phyloP scores from a whole-genome alignment of 2,329 filamentous ascomycete species.

The Talaromyces sp. region DNA sequence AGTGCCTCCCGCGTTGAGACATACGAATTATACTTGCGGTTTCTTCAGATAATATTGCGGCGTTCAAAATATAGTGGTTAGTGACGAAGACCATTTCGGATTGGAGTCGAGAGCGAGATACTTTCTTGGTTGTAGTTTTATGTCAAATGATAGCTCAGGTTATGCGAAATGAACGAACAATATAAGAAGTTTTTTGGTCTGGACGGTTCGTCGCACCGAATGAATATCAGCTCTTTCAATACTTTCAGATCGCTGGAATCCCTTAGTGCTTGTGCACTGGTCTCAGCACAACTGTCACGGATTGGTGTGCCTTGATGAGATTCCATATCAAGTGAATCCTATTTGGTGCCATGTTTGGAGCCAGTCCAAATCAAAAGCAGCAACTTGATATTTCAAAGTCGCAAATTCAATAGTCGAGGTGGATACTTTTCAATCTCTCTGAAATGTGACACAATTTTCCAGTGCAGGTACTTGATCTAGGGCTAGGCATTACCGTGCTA shows the following conservation, averaged over 20 bases:
- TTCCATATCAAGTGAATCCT: no score
- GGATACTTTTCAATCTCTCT: no score
- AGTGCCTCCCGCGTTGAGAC: not conserved
- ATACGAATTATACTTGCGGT: not conserved
- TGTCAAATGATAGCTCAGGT: slow-evolving; percentile 1
- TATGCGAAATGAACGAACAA: slow-evolving; percentile 3
- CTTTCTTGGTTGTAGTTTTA: slow-evolving; percentile 8
- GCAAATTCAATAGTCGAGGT: not conserved
- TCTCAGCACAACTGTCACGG: no score
- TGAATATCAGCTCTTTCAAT: no score
- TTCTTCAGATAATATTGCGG: slow-evolving; percentile 5
- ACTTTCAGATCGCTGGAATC: no score
- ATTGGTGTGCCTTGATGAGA: no score
- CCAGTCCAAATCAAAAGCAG: no score
- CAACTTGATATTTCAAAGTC: not conserved
- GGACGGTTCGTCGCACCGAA: not conserved
- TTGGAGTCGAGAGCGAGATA: not conserved
- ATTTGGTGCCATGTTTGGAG: not conserved
- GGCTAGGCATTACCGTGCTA: not conserved
- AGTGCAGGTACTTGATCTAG: not conserved
- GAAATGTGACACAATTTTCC: not conserved
- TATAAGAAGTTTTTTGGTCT: not conserved
- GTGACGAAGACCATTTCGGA: not conserved
- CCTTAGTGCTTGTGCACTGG: no score
- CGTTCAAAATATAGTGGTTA: slow-evolving; percentile 8